These are phyloP conservation scores for Beauveria scarabaeidicola DNA, from an alignment of 2,329 filamentous ascomycete genomes.

Conservation along the genomic window DNA sequence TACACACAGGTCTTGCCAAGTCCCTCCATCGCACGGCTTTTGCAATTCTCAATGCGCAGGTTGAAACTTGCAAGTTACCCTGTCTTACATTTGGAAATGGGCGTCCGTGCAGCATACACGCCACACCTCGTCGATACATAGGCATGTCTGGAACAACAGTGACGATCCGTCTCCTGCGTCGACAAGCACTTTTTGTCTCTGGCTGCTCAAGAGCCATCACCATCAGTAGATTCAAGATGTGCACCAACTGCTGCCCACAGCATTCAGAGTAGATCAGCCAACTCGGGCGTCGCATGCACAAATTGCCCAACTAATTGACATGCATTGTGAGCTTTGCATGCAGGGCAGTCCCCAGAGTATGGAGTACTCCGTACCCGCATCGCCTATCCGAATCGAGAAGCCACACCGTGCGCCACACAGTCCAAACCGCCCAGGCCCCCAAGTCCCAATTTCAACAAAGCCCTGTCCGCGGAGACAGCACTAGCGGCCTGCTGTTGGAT, in stretches of 20 bases:
- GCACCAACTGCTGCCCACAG: not conserved
- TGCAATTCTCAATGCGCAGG: not conserved
- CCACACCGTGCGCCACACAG: conserved; percentile 9
- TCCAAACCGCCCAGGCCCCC: not conserved
- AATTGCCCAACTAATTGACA: conserved; percentile 10
- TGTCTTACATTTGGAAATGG: not conserved
- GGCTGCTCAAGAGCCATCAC: not conserved
- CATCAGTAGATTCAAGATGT: not conserved
- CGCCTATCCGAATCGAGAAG: conserved; percentile 8
- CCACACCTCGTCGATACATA: not conserved
- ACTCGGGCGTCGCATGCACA: not conserved
- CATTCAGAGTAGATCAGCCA: too few species aligned
- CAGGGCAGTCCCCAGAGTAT: conserved; percentile 3
- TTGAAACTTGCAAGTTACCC: conserved; percentile 4
- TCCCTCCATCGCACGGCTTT: not conserved
- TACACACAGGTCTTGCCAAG: conserved; percentile 9
- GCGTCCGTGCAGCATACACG: not conserved
- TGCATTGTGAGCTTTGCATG: conserved; percentile 10
- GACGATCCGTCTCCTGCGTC: not conserved
- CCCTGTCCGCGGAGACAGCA: not conserved
- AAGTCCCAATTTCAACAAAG: not conserved
- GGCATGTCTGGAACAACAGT: not conserved
- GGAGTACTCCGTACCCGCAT: conserved; percentile 7
- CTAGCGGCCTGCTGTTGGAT: not conserved
- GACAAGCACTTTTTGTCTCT: not conserved